Base-by-base conservation (phyloP, 2,329 filamentous ascomycete genomes). In the Botrytis hyacinthi region DNA sequence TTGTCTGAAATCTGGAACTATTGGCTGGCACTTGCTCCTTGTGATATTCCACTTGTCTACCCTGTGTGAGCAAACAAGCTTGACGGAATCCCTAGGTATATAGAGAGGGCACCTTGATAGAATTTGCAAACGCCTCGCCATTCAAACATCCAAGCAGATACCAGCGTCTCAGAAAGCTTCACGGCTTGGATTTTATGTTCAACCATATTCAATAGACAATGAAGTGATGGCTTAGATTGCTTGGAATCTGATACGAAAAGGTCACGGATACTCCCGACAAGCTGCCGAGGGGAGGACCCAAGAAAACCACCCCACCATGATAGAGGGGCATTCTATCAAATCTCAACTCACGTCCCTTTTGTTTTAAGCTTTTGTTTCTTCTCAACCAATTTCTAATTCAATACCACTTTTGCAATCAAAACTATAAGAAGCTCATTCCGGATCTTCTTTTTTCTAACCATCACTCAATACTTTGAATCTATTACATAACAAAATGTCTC, bases 401-500 rank as follows among this genome's bases (percentile, higher is more conserved):
- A 26, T 40, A 40, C 40, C n/a, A 48, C 7, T 32, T 26, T 37
- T 46, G 4, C 65, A 57, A 42, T n/a, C 12, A 37, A 20, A 67
- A 67, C 26, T 54, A 68, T 54, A 68, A 68, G 65, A 68, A 68
- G 35, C n/a, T 22, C 42, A 37, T 59, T 29, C 5, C 48, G 22
- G 14, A 42, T 57, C 46, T 63, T 32, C 60, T 71, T 40, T 42
- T 7, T 35, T 40, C 59, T 35, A 37, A 42, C 3, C 22, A 48
- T 61, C 20, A 10, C 32, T 10, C 46, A 69, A 42, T 26, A 20
- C 26, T 61, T 74, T 75, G 51, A 75, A 46, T 61, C 32, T 4
- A 61, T 51, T 12, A 48, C 32, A 57, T 14, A 29, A 42, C 35
- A 69, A 81, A 75, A 99, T 99, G 96, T 98, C 96, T 91, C 93